Evolutionary conservation across 495 filamentous ascomycete species (phyloP), one percentile per base, ranked within the genome.

Genomic region (Penicillium paxilli): DNA sequence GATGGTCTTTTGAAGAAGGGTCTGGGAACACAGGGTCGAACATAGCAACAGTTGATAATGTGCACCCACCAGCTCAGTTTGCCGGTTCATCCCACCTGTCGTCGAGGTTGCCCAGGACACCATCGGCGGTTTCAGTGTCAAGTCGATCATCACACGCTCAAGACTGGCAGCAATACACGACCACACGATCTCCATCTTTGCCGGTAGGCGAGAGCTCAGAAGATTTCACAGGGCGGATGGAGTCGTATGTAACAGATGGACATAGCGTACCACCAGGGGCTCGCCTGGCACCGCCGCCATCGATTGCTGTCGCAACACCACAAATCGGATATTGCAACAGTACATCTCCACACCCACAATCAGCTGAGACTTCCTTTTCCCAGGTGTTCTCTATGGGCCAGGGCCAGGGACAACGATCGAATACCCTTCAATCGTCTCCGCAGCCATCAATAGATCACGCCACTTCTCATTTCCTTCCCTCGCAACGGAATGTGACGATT

Each of bases 91-190:
- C 57, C 22, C 51, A 65, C 30, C 51, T 49, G 20, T 33, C 55
- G 11, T 32, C 55, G 19, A 47, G 10, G 19, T 20, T 55, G n/a
- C 47, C 54, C 12, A 46, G 57, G 47, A 52, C 54, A 14, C 40
- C 57, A 2, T 54, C 59, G 7, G 45, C 28, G 1, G 40, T 57
- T 5, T 60, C 57, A 17, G 23, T 38, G 16, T 51, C 59, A 4
- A 55, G 57, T 16, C 60, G 48, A 38, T 48, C 47, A 9, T 55
- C 63, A 38, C 63, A 59, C 33, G 44, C 49, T 3, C 47, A 61
- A 25, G 60, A 64, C 7, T 68, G 65, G 65, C 63, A 54, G 20
- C 45, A 54, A 48, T 63, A 61, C 21, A 23, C 42, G 4, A 51
- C 42, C 21, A 55, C 54, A n/a, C 55, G 63, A 11, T 63, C 65